Evolutionary conservation across 495 filamentous ascomycete species (phyloP).

Genomic region (Aspergillus bertholletiae): DNA sequence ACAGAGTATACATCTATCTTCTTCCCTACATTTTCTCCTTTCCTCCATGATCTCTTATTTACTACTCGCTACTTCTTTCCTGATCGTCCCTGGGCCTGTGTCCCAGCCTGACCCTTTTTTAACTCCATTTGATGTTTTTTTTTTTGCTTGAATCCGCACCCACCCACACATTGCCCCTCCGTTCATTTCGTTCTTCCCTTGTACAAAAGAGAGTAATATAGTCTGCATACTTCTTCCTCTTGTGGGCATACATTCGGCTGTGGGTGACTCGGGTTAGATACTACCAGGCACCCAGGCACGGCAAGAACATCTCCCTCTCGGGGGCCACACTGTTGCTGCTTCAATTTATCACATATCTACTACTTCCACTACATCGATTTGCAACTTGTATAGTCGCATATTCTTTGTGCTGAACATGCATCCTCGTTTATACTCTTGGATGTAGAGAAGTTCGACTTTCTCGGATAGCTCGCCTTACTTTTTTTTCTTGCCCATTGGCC

Average conservation of each 20-base stretch:
- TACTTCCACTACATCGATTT: conserved; percentile 6
- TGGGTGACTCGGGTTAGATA: conserved; percentile 13
- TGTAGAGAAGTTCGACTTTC: conserved; percentile 11
- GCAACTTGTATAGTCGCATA: conserved; percentile 12
- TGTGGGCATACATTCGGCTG: conserved; percentile 24
- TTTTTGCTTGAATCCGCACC: conserved; percentile 37
- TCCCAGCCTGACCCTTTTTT: conserved; percentile 16
- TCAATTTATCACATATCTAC: background rate
- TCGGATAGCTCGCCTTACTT: conserved; percentile 1
- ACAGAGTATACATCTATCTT: conserved; percentile 6
- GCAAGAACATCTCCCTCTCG: conserved; percentile 4
- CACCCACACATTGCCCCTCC: conserved; percentile 13
- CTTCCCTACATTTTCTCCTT: conserved; percentile 2
- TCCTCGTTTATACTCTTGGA: conserved; percentile 30
- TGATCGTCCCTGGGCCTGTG: conserved; percentile 20
- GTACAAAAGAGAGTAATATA: conserved; percentile 9
- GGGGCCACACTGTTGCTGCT: background rate
- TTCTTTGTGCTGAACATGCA: conserved; percentile 31
- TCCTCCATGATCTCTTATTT: conserved; percentile 8
- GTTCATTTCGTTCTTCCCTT: conserved; percentile 16
- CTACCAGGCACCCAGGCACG: conserved; percentile 11
- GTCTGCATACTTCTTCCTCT: conserved; percentile 10
- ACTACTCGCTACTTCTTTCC: conserved; percentile 10
- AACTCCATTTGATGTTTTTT: conserved; percentile 24
- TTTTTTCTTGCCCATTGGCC: background rate